Evolutionary conservation across 345 rosid species (phyloP).

Genomic region (Cardamine chenopodiifolia): DNA sequence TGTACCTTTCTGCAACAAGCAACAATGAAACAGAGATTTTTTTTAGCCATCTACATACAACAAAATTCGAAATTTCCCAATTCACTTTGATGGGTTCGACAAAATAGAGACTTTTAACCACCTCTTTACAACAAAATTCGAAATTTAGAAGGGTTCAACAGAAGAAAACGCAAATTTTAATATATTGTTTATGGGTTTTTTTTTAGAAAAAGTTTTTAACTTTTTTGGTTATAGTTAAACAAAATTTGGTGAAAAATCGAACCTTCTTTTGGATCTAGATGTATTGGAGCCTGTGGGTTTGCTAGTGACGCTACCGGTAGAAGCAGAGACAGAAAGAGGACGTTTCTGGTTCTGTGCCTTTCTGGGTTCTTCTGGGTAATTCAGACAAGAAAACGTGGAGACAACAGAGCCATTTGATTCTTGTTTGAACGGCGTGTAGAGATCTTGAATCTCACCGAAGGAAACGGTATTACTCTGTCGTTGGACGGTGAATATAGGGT

Average conservation of each 20-base stretch:
- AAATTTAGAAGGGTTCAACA: background rate
- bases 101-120: background rate
- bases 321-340: constrained; percentile 41
- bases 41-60: constrained; percentile 2
- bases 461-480: constrained; percentile 27
- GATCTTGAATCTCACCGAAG: constrained; percentile 68
- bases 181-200: background rate
- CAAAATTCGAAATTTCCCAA: background rate
- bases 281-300: constrained; percentile 52
- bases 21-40: constrained; percentile 8
- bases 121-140: background rate
- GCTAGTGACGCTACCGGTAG: constrained; percentile 41
- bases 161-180: background rate
- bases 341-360: constrained; percentile 43
- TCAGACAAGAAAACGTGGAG: constrained; percentile 50
- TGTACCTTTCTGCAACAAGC: constrained; percentile 72
- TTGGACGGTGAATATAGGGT: constrained; percentile 27
- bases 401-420: constrained; percentile 45
- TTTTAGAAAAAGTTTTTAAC: background rate
- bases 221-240: background rate
- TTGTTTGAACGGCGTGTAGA: constrained; percentile 68
- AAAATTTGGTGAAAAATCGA: background rate
- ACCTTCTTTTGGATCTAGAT: constrained; percentile 93
- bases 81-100: background rate
- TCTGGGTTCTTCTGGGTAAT: constrained; percentile 40